These are phyloP conservation scores for Fraxinus anomala DNA, from an alignment of 257 asterid genomes.

Conservation along the genomic window DNA sequence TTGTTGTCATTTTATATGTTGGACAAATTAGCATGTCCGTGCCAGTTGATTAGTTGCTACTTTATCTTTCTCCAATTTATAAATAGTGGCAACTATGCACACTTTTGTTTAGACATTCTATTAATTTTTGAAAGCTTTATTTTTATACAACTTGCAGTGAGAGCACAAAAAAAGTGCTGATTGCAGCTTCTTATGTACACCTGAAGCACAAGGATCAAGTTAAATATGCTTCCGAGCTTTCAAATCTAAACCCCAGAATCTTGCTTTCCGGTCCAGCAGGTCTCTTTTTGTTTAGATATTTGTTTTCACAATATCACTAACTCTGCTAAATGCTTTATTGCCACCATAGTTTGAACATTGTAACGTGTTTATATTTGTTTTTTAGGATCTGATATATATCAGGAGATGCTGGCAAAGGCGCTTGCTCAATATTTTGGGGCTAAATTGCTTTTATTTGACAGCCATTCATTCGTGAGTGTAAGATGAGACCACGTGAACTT, in stretches of 20 bases:
- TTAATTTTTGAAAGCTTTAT: constrained; percentile 14
- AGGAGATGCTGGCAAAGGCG: constrained; percentile 90
- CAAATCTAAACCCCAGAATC: constrained; percentile 82
- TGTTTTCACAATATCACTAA: not conserved
- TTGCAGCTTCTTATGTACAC: constrained; percentile 84
- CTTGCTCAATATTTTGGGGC: constrained; percentile 88
- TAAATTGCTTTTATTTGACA: constrained; percentile 75
- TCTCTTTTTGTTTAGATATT: constrained; percentile 27
- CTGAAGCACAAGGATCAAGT: constrained; percentile 72
- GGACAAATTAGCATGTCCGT: constrained; percentile 9
- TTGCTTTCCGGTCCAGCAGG: constrained; percentile 97
- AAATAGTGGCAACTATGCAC: constrained; percentile 10
- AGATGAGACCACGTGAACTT: constrained; percentile 29
- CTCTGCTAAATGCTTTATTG: constrained; percentile 16
- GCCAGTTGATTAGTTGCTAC: constrained; percentile 2
- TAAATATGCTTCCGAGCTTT: constrained; percentile 69
- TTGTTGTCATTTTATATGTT: not conserved
- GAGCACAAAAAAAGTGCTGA: constrained; percentile 75
- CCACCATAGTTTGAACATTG: constrained; percentile 21
- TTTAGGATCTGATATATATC: constrained; percentile 88
- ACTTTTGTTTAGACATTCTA: constrained; percentile 18
- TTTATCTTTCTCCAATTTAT: constrained; percentile 19
- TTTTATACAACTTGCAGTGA: constrained; percentile 61
- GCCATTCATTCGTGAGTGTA: constrained; percentile 72
- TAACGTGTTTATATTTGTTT: constrained; percentile 27